Percentiles rank a stretch among this genome's conserved stretches.
Evolutionary conservation across 768 basidiomycete species (phyloP).

Genomic region (Phaffia australis): DNA sequence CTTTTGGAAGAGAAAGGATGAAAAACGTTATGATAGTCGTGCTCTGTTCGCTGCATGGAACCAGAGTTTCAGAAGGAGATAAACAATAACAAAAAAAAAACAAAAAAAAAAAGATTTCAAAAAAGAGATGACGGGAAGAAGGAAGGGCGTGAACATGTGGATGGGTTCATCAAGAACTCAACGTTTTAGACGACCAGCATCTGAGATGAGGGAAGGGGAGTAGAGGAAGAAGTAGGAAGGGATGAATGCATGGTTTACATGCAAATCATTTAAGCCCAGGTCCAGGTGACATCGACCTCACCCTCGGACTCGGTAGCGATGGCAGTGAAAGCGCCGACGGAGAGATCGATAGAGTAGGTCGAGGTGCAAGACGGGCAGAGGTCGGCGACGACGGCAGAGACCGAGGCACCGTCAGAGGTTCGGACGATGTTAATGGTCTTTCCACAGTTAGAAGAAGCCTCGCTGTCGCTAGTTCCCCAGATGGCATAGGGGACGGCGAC

Average conservation of each 20-base stretch:
- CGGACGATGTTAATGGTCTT: not conserved
- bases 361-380: slow-evolving; percentile 67
- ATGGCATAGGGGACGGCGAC: slow-evolving; percentile 44
- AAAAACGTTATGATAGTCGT: not conserved
- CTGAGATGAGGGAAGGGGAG: not conserved
- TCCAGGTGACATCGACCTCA: slow-evolving; percentile 37
- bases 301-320: slow-evolving; percentile 48
- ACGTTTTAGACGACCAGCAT: slow-evolving; percentile 6
- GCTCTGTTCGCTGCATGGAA: not conserved
- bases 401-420: slow-evolving; percentile 46
- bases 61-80: not conserved
- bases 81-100: not conserved
- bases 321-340: slow-evolving; percentile 50
- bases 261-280: slow-evolving; percentile 9
- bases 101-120: slow-evolving; percentile 11
- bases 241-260: not conserved
- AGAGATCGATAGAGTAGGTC: slow-evolving; percentile 40
- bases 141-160: not conserved
- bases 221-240: not conserved
- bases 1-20: not conserved
- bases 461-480: slow-evolving; percentile 45
- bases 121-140: slow-evolving; percentile 3
- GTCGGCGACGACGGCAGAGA: slow-evolving; percentile 53
- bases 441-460: slow-evolving; percentile 39
- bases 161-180: not conserved